These are phyloP conservation scores for Musa acuminata DNA, from an alignment of 176 grass and related monocot species.

Conservation along the genomic window DNA sequence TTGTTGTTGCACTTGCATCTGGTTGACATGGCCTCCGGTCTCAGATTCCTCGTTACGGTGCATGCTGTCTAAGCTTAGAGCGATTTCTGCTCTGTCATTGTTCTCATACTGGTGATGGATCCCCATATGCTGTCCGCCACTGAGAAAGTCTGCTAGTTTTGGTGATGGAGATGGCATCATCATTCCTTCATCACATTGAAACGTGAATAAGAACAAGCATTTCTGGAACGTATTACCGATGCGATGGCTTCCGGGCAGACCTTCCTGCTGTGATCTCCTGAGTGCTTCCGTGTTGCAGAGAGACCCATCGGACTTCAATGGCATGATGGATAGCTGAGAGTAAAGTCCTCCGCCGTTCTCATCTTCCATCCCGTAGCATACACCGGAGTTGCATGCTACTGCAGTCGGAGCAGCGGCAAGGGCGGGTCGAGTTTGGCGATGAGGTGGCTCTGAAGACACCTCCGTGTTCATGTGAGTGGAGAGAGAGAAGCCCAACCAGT, in stretches of 20 bases:
- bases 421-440: constrained; percentile 17
- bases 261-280: constrained; percentile 35
- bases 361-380: constrained; percentile 49
- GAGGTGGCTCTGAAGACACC: constrained; percentile 26
- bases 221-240: no score
- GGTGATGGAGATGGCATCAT: constrained; percentile 65
- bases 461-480: constrained; percentile 48
- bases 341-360: constrained; percentile 38
- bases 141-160: constrained; percentile 97
- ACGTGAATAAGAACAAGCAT: constrained; percentile 7
- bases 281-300: constrained; percentile 68
- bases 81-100: constrained; percentile 31
- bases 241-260: constrained; percentile 11
- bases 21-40: constrained; percentile 5
- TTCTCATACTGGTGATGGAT: constrained; percentile 11
- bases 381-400: constrained; percentile 19
- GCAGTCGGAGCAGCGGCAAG: constrained; percentile 12
- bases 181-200: constrained; percentile 25
- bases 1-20: constrained; percentile 24
- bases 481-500: constrained; percentile 89
- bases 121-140: constrained; percentile 28
- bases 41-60: constrained; percentile 36
- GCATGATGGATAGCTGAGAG: constrained; percentile 42
- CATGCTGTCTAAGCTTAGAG: constrained; percentile 29
- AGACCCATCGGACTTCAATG: constrained; percentile 67